Base-by-base conservation (phyloP, 345 rosid species). In the Tarenaya hassleriana region DNA sequence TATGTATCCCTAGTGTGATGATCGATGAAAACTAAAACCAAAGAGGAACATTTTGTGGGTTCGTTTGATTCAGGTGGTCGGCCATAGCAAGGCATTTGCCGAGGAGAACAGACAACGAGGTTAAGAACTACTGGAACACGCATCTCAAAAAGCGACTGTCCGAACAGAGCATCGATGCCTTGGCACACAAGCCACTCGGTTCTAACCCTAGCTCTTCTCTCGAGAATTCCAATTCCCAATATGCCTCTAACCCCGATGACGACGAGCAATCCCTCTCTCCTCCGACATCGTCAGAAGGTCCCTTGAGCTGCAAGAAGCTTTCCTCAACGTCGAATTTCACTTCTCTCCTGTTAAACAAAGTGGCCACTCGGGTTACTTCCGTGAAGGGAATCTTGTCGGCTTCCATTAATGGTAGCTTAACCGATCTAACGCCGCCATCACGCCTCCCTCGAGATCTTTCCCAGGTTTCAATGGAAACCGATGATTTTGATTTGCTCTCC, bases 81-180 rank as follows among this genome's bases (percentile, higher is more conserved):
- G 77, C 72, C 16, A 79, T 82, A 41, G 85, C 89, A 4, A 62
- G 74, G 16, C 85, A 76, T 51, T 64, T 79, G n/a, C 81, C 86
- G 0, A 80, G 77, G 8, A 55, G 89, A 34, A 82, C 89, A 1
- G 89, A 82, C 20, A 82, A 82, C 18, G 89, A 82, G 52, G 62
- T 79, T n/a, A 82, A 82, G 63, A 82, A 82, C 55, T 75, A 74
- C 24, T 79, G 86, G 86, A 79, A 79, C 64, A 82, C 83, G 10
- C 76, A 82, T 53, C 68, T 82, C 63, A 82, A 77, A 61, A 82
- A 77, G 70, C 78, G 78, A 37, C 56, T 84, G 53, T 70, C 72
- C 21, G 81, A 82, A 62, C 77, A 79, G 68, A 89, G 89, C 16
- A 50, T 77, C 51, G 89, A 84, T 74, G 86, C 94, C 55, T 69